Evolutionary conservation across 2,329 filamentous ascomycete genomes (phyloP).

Genomic region (Dothideomycetidae sp.): DNA sequence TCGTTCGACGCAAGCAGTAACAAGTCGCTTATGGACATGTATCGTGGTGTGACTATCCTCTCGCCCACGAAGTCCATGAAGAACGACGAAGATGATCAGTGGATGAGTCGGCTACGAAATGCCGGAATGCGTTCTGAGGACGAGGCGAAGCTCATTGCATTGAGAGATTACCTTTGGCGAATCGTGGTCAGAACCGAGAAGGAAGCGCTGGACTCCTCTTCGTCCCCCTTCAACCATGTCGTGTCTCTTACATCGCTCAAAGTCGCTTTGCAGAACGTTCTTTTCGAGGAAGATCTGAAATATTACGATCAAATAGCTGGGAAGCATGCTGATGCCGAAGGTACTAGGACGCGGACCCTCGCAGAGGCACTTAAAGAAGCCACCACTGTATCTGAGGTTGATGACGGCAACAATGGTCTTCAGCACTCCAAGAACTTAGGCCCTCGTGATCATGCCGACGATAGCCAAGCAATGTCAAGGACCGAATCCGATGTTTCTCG

Average conservation of each 20-base stretch:
- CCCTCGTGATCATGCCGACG: neutral
- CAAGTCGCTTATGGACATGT: conserved; percentile 13
- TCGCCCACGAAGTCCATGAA: conserved; percentile 50
- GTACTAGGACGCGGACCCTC: conserved; percentile 45
- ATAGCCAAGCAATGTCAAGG: conserved; percentile 5
- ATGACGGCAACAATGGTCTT: conserved; percentile 1
- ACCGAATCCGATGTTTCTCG: conserved; percentile 2
- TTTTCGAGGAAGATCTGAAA: conserved; percentile 67
- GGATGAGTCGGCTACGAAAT: conserved; percentile 72
- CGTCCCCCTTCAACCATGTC: conserved; percentile 49
- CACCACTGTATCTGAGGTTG: conserved; percentile 57
- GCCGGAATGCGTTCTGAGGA: conserved; percentile 72
- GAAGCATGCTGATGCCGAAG: conserved; percentile 18
- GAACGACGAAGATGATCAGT: conserved; percentile 88
- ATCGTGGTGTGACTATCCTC: conserved; percentile 32
- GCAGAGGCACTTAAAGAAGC: conserved; percentile 84
- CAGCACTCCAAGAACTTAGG: neutral
- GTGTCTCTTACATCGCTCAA: conserved; percentile 61
- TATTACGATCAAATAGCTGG: conserved; percentile 26
- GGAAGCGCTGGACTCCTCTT: conserved; percentile 27
- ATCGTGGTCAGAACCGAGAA: conserved; percentile 58
- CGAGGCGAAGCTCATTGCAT: conserved; percentile 72
- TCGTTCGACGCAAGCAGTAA: conserved; percentile 31
- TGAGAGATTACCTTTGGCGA: conserved; percentile 85
- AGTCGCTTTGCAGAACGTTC: conserved; percentile 73